A percentile compares a stretch with the other conserved stretches of the same genome.
phyloP scores from a whole-genome alignment of 2,329 filamentous ascomycete genomes.

The Fusarium veterinarium region DNA sequence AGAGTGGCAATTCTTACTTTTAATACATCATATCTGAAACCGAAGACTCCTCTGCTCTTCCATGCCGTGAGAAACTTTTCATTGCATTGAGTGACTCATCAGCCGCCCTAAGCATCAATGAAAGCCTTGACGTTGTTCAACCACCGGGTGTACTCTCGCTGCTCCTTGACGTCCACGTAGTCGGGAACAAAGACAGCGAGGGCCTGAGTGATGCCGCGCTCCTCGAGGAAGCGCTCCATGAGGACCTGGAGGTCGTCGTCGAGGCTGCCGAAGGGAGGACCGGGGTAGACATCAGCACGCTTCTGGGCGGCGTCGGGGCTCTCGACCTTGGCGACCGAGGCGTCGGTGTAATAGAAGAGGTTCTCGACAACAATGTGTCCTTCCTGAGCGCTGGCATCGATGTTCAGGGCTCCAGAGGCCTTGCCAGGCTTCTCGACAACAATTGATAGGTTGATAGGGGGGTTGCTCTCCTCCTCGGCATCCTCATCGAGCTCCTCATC shows the following conservation, averaged over 20 bases:
- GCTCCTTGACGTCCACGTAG: conserved; percentile 98
- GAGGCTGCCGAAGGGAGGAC: conserved; percentile 91
- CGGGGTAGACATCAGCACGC: conserved; percentile 83
- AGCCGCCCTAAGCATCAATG: conserved; percentile 70
- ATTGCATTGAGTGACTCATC: neutral
- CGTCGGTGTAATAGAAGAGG: conserved; percentile 86
- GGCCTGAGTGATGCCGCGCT: conserved; percentile 88
- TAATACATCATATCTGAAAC: conserved; percentile 33
- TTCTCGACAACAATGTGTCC: conserved; percentile 90
- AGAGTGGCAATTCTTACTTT: conserved; percentile 46
- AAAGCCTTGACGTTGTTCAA: conserved; percentile 88
- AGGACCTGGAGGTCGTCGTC: conserved; percentile 95
- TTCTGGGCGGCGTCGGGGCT: conserved; percentile 81
- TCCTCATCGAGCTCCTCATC: conserved; percentile 59
- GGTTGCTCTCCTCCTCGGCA: conserved; percentile 67
- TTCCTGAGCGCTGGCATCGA: conserved; percentile 88
- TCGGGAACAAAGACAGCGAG: conserved; percentile 93
- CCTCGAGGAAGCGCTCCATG: conserved; percentile 93
- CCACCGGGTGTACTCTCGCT: conserved; percentile 95
- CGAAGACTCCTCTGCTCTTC: conserved; percentile 22
- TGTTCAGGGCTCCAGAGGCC: conserved; percentile 76
- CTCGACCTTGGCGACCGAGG: conserved; percentile 79
- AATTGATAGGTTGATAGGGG: conserved; percentile 86
- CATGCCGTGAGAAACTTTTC: conserved; percentile 14
- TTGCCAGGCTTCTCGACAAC: conserved; percentile 88